These are phyloP conservation scores for Garcia nutans DNA, from an alignment of 345 rosid genomes.

Conservation along the genomic window DNA sequence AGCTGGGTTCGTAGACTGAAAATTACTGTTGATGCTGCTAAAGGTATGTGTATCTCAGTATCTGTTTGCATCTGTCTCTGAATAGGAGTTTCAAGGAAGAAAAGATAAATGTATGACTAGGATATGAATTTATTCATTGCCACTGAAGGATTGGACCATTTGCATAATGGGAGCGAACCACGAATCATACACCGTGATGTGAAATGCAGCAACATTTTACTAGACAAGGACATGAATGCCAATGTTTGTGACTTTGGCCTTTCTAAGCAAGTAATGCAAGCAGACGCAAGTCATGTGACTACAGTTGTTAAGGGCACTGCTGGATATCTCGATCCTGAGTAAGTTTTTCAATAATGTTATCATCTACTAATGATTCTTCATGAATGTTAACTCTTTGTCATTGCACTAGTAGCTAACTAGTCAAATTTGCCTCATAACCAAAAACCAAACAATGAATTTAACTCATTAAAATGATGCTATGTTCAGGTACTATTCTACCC, in stretches of 20 bases:
- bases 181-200: conserved; percentile 86
- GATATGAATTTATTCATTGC: background rate
- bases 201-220: conserved; percentile 78
- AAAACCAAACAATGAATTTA: no score
- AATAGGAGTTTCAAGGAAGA: background rate
- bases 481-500: conserved; percentile 79
- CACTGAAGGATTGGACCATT: conserved; percentile 72
- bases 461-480: background rate
- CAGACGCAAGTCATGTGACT: conserved; percentile 83
- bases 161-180: conserved; percentile 87
- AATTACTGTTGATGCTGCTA: conserved; percentile 89
- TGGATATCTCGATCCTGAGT: conserved; percentile 97
- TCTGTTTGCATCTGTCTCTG: background rate
- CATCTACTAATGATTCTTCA: background rate
- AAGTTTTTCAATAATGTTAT: conserved; percentile 17
- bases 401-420: no score
- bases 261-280: conserved; percentile 63
- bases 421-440: no score
- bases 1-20: conserved; percentile 93
- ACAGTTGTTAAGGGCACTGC: conserved; percentile 93
- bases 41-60: conserved; percentile 53
- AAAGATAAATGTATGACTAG: no score
- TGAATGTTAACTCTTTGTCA: background rate
- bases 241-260: conserved; percentile 77
- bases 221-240: conserved; percentile 87